Percentiles rank a stretch among this genome's conserved stretches.
Conservation (phyloP, 352 stramenopile genomes). For the Globisporangium spinosum region DNA sequence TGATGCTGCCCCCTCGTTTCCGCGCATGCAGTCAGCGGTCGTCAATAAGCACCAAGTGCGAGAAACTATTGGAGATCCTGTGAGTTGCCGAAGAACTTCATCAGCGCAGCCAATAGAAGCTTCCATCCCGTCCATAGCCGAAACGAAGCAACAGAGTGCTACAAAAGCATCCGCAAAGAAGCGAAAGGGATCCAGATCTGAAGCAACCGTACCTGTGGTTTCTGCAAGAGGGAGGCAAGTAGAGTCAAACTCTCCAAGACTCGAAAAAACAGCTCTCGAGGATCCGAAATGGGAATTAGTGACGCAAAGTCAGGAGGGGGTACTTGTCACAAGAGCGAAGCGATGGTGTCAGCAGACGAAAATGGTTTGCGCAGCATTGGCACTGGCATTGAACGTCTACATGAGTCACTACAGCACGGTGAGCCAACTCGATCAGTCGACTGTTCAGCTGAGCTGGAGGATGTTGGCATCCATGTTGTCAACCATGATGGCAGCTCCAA, state of each 20-base stretch:
- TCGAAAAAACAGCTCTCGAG: background rate
- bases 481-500: background rate
- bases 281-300: background rate
- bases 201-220: background rate
- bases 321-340: background rate
- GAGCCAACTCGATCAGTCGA: background rate
- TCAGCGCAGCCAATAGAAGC: background rate
- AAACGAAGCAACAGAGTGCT: background rate
- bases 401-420: background rate
- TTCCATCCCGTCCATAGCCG: background rate
- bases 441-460: background rate
- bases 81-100: background rate
- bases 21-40: background rate
- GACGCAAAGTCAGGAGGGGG: background rate
- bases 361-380: background rate
- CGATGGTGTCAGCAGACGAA: background rate
- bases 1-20: background rate
- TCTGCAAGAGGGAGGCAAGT: background rate
- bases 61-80: background rate
- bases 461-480: background rate
- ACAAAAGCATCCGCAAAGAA: conserved; percentile 1
- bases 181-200: conserved; percentile 2
- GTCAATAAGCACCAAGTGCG: background rate
- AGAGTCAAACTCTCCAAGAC: background rate
- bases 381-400: background rate